Percentiles rank a stretch among this genome's conserved stretches.
These are phyloP conservation scores for Suhomyces maxii DNA, from an alignment of 1,139 yeast genomes.

Conservation along the genomic window DNA sequence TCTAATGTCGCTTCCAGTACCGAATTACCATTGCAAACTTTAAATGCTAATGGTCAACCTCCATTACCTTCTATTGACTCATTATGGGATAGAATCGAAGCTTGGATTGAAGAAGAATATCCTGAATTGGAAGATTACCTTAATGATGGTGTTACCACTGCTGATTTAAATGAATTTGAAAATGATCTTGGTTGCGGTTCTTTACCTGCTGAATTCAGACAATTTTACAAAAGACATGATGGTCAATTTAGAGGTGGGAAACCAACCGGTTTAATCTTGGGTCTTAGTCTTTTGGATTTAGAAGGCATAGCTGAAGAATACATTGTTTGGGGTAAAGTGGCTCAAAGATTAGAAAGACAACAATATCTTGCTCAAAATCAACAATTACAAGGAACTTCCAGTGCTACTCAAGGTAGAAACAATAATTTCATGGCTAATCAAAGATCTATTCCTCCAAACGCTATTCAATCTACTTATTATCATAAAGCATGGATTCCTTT, in stretches of 20 bases:
- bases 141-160: conserved; percentile 68
- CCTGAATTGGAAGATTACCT: conserved; percentile 78
- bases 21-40: conserved; percentile 42
- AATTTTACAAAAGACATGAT: conserved; percentile 72
- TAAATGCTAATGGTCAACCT: conserved; percentile 55
- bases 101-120: conserved; percentile 73
- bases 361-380: conserved; percentile 35
- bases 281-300: conserved; percentile 67
- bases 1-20: conserved; percentile 27
- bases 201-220: conserved; percentile 74
- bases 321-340: conserved; percentile 71
- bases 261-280: conserved; percentile 74
- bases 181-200: conserved; percentile 63
- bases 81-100: conserved; percentile 73
- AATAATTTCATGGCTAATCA: conserved; percentile 49
- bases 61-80: conserved; percentile 71
- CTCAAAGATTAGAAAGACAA: conserved; percentile 49
- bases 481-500: conserved; percentile 64
- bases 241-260: conserved; percentile 79
- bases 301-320: conserved; percentile 73
- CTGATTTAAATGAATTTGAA: conserved; percentile 77
- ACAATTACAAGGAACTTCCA: conserved; percentile 23
- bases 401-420: conserved; percentile 15
- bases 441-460: conserved; percentile 57
- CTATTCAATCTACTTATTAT: conserved; percentile 54